Base-by-base conservation (phyloP, 306 rosid species). In the Morella rubra region DNA sequence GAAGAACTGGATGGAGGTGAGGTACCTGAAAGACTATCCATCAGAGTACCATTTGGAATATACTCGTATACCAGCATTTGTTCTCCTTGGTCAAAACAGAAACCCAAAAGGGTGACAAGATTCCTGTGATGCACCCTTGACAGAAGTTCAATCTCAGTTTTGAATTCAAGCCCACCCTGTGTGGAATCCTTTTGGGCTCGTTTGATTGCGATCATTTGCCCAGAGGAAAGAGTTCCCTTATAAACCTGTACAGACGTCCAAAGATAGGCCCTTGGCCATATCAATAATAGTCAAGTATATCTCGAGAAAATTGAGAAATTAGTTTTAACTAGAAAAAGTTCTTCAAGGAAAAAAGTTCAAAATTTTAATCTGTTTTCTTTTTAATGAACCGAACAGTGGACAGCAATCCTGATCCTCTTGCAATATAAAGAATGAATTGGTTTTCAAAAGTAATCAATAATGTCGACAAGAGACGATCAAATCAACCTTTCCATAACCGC, bases 81-180 rank as follows among this genome's bases (percentile, higher is more conserved):
- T 80, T 88, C 92, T 16, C 78, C 90, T 73, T 69, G 71, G 70
- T 88, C 92, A 40, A 80, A 80, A 76, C 92, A 88, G 78, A 84
- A 86, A 16, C 92, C 90, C 41, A 84, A 37, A 37, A 88, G 90
- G 76, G 52, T 50, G 54, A 88, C 87, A 10, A 88, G 81, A 74
- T 88, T 86, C 77, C 70, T 88, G 71, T 88, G 90, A 42, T 88
- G 92, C 60, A 86, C 88, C 47, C 90, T 73, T 44, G 92, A 88
- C 24, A 86, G 88, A 40, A 88, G 86, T 76, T 86, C 90, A 71
- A 88, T 85, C 79, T 88, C 88, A 18, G 81, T 79, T 69, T 73
- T 88, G 78, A 88, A 88, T 76, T 86, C 85, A 20, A 46, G 51
- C 1, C 54, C 83, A 2, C n/a, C n/a, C n/a, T n/a, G n/a, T n/a